Conservation (phyloP, 768 basidiomycete species). For the Hypsizygus marmoreus region DNA sequence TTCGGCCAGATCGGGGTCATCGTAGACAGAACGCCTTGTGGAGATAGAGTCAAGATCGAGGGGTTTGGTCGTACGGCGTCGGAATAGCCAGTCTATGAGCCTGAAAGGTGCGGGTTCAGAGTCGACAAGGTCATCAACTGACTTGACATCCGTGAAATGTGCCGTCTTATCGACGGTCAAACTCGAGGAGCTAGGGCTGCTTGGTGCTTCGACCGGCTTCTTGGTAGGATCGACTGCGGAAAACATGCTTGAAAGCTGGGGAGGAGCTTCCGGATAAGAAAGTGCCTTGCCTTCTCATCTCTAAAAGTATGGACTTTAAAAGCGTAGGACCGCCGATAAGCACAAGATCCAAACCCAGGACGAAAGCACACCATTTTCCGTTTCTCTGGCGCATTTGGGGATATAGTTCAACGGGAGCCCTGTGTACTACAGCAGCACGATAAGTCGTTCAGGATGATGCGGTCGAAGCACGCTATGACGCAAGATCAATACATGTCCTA, state of each 20-base stretch:
- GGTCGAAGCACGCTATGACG: constrained; percentile 21
- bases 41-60: constrained; percentile 40
- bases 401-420: too few species aligned
- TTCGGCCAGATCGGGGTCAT: constrained; percentile 46
- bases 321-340: constrained; percentile 7
- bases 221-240: background rate
- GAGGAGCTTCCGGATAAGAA: background rate
- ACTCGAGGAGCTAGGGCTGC: constrained; percentile 9
- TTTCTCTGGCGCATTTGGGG: constrained; percentile 7
- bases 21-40: constrained; percentile 55
- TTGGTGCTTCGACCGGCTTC: background rate
- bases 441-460: constrained; percentile 14
- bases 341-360: constrained; percentile 8
- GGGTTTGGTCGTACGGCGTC: constrained; percentile 21
- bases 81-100: constrained; percentile 35
- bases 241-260: constrained; percentile 5
- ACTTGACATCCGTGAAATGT: constrained; percentile 13
- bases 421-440: too few species aligned
- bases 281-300: too few species aligned
- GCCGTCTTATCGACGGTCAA: constrained; percentile 6
- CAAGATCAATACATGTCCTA: too few species aligned
- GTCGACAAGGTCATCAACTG: constrained; percentile 36
- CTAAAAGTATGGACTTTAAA: too few species aligned
- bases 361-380: constrained; percentile 23
- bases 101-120: constrained; percentile 37